A percentile compares a stretch with the other conserved stretches of the same genome.
These are phyloP conservation scores for Saturnispora bothae DNA, from an alignment of 805 yeast species.

Conservation along the genomic window DNA sequence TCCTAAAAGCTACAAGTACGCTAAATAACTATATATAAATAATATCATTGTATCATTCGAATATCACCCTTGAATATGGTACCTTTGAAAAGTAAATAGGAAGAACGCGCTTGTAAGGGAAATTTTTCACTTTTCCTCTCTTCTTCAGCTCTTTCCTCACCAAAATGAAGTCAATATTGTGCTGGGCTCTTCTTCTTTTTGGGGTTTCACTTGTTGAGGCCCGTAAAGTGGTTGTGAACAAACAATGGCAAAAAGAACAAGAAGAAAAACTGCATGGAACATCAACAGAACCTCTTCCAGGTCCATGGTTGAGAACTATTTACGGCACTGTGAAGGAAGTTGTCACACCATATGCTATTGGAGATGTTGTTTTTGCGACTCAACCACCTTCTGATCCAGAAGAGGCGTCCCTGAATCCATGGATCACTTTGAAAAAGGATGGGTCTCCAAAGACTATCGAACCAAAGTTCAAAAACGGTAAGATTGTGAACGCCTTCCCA, in stretches of 20 bases:
- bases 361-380: slow-evolving; percentile 51
- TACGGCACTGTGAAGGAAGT: slow-evolving; percentile 45
- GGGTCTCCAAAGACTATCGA: slow-evolving; percentile 73
- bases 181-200: too few relatives aligned
- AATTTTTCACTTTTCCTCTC: too few relatives aligned
- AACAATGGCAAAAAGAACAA: slow-evolving; percentile 19
- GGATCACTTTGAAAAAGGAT: slow-evolving; percentile 69
- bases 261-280: slow-evolving; percentile 13
- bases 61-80: too few relatives aligned
- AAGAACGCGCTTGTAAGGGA: too few relatives aligned
- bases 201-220: slow-evolving; percentile 2
- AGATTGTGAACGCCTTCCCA: slow-evolving; percentile 55
- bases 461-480: slow-evolving; percentile 69
- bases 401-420: slow-evolving; percentile 49
- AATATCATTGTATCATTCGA: too few relatives aligned
- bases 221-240: slow-evolving; percentile 20
- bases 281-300: slow-evolving; percentile 24
- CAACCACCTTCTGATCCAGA: slow-evolving; percentile 59
- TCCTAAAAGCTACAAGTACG: too few relatives aligned
- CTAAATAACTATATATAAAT: too few relatives aligned
- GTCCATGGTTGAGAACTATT: slow-evolving; percentile 69
- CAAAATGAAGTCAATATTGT: too few relatives aligned
- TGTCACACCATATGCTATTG: slow-evolving; percentile 53
- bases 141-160: too few relatives aligned
- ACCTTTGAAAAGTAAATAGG: too few relatives aligned